Percentiles rank a stretch among this genome's conserved stretches.
phyloP scores from a whole-genome alignment of 306 rosid genomes.

The Quercus ilex region DNA sequence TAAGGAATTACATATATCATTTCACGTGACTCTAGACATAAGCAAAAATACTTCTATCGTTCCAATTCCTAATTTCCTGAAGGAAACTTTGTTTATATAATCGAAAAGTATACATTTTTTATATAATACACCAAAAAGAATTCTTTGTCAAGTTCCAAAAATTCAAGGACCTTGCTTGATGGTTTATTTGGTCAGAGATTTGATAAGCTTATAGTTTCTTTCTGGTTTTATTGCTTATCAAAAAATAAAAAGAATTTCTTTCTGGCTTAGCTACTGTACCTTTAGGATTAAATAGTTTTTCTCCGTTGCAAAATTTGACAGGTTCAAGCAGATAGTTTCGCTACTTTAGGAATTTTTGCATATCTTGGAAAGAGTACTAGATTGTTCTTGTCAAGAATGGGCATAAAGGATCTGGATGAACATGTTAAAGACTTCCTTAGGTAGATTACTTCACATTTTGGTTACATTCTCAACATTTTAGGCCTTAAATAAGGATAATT shows the following conservation, averaged over 20 bases:
- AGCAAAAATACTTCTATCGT: neutral
- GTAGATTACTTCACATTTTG: conserved; percentile 27
- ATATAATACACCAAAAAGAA: neutral
- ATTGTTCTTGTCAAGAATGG: conserved; percentile 56
- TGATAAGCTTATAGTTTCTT: neutral
- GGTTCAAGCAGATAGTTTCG: conserved; percentile 53
- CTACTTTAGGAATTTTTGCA: conserved; percentile 62
- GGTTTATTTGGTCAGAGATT: neutral
- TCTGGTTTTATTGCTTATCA: neutral
- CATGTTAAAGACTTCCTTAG: conserved; percentile 61
- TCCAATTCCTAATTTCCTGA: neutral
- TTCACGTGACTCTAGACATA: neutral
- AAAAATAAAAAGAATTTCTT: neutral
- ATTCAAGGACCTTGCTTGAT: conserved; percentile 14
- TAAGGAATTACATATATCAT: neutral
- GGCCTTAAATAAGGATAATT: conserved; percentile 8
- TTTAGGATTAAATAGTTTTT: conserved; percentile 9
- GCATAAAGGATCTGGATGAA: conserved; percentile 63
- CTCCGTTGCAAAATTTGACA: conserved; percentile 27
- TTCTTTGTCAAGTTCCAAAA: neutral
- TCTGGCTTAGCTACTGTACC: conserved; percentile 1
- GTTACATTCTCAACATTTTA: conserved; percentile 11
- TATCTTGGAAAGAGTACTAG: conserved; percentile 72
- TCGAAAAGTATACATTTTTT: no score
- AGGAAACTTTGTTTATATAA: neutral